A percentile compares a stretch with the other conserved stretches of the same genome.
phyloP scores from a whole-genome alignment of 1,284 basidiomycete species.

The Cutaneotrichosporon sp. region DNA sequence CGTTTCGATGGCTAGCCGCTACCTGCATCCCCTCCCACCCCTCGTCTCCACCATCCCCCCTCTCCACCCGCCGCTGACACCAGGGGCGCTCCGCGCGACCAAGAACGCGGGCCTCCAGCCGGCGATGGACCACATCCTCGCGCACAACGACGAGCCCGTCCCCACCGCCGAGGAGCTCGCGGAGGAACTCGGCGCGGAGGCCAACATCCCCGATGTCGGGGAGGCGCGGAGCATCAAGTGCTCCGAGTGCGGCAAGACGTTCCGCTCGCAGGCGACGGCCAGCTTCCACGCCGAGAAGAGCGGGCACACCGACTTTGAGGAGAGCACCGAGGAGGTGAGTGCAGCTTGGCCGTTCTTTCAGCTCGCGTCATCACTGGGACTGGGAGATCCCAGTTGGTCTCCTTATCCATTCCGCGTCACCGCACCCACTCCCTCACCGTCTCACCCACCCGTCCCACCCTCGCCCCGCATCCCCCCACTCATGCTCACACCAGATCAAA shows the following conservation, averaged over 20 bases:
- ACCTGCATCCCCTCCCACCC: neutral
- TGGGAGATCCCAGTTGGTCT: neutral
- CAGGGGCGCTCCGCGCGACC: slow-evolving; percentile 84
- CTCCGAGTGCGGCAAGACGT: slow-evolving; percentile 74
- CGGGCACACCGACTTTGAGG: slow-evolving; percentile 92
- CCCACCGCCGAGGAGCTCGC: slow-evolving; percentile 61
- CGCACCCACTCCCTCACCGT: neutral
- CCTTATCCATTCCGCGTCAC: neutral
- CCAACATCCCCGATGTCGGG: slow-evolving; percentile 12
- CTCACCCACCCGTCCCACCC: neutral
- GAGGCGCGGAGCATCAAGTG: slow-evolving; percentile 46
- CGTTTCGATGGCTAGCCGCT: too few species aligned
- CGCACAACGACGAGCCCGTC: slow-evolving; percentile 70
- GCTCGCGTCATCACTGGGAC: neutral
- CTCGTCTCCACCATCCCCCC: neutral
- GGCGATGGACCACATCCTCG: slow-evolving; percentile 83
- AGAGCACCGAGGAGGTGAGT: slow-evolving; percentile 86
- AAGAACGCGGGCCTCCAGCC: slow-evolving; percentile 74
- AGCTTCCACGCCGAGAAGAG: slow-evolving; percentile 94
- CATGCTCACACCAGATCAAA: slow-evolving; percentile 40
- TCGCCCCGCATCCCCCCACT: neutral
- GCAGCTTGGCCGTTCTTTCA: neutral
- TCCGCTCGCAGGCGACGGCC: slow-evolving; percentile 83
- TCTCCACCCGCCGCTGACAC: neutral
- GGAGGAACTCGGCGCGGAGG: slow-evolving; percentile 39